Conservation (phyloP, 2,329 filamentous ascomycete species). For the Aspergillus ustus region DNA sequence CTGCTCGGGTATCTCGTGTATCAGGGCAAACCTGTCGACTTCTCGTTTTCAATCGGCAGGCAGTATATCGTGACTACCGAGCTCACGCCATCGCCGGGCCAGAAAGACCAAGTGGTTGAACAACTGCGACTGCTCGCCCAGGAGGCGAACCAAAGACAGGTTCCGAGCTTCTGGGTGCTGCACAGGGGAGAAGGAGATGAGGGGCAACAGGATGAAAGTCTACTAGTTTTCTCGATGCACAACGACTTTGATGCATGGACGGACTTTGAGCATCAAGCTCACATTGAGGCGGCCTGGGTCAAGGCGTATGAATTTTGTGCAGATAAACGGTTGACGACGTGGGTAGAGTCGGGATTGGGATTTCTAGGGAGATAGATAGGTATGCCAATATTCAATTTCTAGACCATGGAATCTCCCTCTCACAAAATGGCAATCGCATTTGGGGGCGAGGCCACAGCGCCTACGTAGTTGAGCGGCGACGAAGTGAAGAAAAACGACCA, state of each 20-base stretch:
- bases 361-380: neutral
- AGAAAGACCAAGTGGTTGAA: neutral
- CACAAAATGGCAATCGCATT: neutral
- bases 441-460: constrained; percentile 1
- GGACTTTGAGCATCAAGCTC: neutral
- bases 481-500: neutral
- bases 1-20: neutral
- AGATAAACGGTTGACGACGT: neutral
- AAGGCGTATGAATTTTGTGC: neutral
- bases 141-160: neutral
- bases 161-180: neutral
- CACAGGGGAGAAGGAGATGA: neutral
- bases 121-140: neutral
- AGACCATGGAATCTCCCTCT: neutral
- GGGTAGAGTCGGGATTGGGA: neutral
- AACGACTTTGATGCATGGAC: neutral
- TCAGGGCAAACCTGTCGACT: neutral
- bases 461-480: neutral
- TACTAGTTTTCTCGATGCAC: neutral
- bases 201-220: neutral
- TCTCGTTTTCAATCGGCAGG: neutral
- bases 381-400: too few relatives aligned
- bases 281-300: neutral
- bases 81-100: neutral
- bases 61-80: neutral